phyloP scores from a whole-genome alignment of 345 rosid species.

The Rhizophora apiculata region DNA sequence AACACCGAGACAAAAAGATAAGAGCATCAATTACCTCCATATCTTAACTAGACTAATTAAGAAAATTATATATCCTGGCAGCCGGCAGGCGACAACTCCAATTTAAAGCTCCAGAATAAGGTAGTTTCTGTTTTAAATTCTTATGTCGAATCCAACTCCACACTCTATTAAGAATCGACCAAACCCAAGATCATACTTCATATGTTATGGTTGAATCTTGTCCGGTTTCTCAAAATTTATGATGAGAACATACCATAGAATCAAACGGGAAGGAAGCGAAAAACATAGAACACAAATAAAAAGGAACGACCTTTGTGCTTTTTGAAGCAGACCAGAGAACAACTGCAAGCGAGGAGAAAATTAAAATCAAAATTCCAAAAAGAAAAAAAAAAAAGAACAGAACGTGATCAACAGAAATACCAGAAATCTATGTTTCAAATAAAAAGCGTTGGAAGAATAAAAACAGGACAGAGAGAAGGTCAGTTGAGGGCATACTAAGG shows the following conservation, averaged over 20 bases:
- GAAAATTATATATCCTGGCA: background rate
- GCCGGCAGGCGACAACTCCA: too few species aligned
- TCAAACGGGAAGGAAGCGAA: too few species aligned
- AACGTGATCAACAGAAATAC: background rate
- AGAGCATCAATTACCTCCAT: background rate
- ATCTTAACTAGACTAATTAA: background rate
- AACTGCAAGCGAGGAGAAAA: constrained; percentile 41
- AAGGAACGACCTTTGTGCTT: constrained; percentile 36
- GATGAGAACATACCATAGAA: too few species aligned
- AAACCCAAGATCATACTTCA: background rate
- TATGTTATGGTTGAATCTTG: background rate
- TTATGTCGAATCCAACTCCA: background rate
- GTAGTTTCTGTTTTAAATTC: background rate
- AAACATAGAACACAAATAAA: background rate
- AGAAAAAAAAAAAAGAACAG: background rate
- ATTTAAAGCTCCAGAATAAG: background rate
- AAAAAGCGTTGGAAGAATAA: too few species aligned
- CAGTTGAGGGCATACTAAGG: constrained; percentile 53
- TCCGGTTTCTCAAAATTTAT: too few species aligned
- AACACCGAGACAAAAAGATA: background rate
- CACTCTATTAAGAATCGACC: background rate
- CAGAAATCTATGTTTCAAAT: too few species aligned
- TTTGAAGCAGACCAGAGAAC: constrained; percentile 55
- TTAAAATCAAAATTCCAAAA: background rate
- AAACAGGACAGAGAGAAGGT: background rate